These are phyloP conservation scores for Kwoniella dejecticola DNA, from an alignment of 768 basidiomycete species.

Conservation along the genomic window DNA sequence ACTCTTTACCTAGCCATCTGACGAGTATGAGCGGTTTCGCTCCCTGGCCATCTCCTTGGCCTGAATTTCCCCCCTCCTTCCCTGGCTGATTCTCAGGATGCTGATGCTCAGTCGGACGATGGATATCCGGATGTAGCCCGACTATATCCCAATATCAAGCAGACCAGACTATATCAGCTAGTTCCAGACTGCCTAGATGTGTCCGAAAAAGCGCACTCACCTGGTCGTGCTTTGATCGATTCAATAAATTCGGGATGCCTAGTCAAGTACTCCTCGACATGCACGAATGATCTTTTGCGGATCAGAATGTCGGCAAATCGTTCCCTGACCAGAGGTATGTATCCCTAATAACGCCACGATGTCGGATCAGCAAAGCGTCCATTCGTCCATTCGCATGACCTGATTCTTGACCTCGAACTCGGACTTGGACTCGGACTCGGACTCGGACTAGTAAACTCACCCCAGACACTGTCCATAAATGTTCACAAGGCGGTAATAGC, in stretches of 20 bases:
- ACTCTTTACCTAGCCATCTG: slow-evolving; percentile 51
- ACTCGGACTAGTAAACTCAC: slow-evolving; percentile 25
- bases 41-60: too few species aligned
- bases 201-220: slow-evolving; percentile 26
- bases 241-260: slow-evolving; percentile 47
- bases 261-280: slow-evolving; percentile 52
- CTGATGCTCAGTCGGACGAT: slow-evolving; percentile 9
- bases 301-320: slow-evolving; percentile 49
- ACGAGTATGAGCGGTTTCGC: slow-evolving; percentile 44
- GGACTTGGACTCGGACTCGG: too few species aligned
- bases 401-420: too few species aligned
- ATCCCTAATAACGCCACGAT: slow-evolving; percentile 24
- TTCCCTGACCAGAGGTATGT: slow-evolving; percentile 48
- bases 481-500: slow-evolving; percentile 40
- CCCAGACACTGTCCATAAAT: slow-evolving; percentile 52
- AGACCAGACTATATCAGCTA: not conserved
- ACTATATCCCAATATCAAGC: slow-evolving; percentile 16
- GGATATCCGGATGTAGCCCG: slow-evolving; percentile 48
- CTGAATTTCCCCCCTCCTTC: slow-evolving; percentile 11
- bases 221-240: slow-evolving; percentile 40
- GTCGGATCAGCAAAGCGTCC: not conserved
- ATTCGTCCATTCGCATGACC: too few species aligned
- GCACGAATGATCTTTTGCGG: slow-evolving; percentile 46
- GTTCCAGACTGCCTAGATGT: not conserved
- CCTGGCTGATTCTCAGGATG: not conserved